phyloP scores from a whole-genome alignment of 768 basidiomycete species.

The Jaapia argillacea region DNA sequence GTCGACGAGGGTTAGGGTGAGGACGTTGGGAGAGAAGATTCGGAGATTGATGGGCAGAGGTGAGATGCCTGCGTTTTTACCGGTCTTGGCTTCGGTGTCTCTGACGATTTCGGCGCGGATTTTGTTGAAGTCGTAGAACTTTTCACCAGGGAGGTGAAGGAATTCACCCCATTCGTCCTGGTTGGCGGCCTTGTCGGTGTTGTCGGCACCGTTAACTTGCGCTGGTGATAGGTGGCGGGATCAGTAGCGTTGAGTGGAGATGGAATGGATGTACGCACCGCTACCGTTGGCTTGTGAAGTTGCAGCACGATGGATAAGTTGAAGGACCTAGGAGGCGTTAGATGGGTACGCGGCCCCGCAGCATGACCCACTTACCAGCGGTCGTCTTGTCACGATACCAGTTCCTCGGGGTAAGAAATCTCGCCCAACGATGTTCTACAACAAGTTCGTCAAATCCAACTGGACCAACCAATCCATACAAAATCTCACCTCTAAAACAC shows the following conservation, averaged over 20 bases:
- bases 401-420: constrained; percentile 99
- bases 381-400: constrained; percentile 96
- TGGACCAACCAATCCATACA: not conserved
- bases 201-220: constrained; percentile 41
- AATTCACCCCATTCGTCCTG: constrained; percentile 99
- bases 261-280: not conserved
- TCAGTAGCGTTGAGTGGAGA: not conserved
- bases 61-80: constrained; percentile 96
- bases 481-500: constrained; percentile 72
- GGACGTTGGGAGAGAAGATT: constrained; percentile 93
- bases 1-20: constrained; percentile 96
- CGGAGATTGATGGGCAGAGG: constrained; percentile 96
- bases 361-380: constrained; percentile 50
- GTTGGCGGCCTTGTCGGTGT: constrained; percentile 70
- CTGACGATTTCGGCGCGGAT: constrained; percentile 93
- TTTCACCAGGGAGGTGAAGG: constrained; percentile 91
- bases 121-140: constrained; percentile 96
- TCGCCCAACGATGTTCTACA: constrained; percentile 91
- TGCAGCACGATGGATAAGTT: constrained; percentile 83
- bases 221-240: constrained; percentile 15
- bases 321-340: constrained; percentile 55
- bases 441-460: not conserved
- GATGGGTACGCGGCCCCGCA: constrained; percentile 2
- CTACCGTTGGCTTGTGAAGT: constrained; percentile 13
- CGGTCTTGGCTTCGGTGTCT: constrained; percentile 98